These are phyloP conservation scores for Neofusicoccum ribis DNA, from an alignment of 2,329 filamentous ascomycete species.

Conservation along the genomic window DNA sequence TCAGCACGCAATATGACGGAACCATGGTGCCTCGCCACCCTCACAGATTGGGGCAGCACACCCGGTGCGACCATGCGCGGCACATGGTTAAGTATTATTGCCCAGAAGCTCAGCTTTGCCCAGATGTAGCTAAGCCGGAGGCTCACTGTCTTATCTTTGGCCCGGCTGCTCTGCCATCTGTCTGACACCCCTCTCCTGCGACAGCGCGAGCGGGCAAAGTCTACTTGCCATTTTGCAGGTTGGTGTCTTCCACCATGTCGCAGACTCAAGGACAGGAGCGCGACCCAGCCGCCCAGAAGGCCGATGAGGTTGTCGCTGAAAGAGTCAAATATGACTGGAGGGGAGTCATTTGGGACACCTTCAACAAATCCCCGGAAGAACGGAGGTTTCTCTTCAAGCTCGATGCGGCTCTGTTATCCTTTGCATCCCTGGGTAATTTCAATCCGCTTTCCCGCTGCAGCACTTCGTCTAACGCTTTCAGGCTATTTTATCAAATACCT, in stretches of 20 bases:
- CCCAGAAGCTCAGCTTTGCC: neutral
- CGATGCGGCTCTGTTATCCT: slow-evolving; percentile 46
- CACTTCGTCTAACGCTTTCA: slow-evolving; percentile 21
- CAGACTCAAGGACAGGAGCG: neutral
- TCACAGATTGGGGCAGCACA: neutral
- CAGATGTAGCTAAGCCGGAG: neutral
- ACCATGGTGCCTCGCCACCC: slow-evolving; percentile 15
- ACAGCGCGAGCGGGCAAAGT: neutral
- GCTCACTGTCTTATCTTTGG: slow-evolving; percentile 3
- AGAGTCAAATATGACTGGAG: slow-evolving; percentile 7
- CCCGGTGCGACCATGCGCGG: neutral
- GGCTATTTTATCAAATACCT: slow-evolving; percentile 55
- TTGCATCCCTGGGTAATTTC: slow-evolving; percentile 44
- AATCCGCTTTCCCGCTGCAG: neutral
- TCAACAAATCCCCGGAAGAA: slow-evolving; percentile 27
- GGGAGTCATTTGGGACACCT: slow-evolving; percentile 26
- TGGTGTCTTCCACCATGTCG: neutral
- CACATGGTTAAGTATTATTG: neutral
- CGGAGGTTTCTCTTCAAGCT: slow-evolving; percentile 30
- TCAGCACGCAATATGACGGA: slow-evolving; percentile 16
- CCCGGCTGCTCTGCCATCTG: neutral
- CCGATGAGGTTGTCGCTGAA: slow-evolving; percentile 4
- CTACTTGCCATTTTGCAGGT: neutral
- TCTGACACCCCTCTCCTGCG: neutral
- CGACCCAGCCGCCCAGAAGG: neutral